A percentile compares a stretch with the other conserved stretches of the same genome.
Conservation (phyloP, 1,284 basidiomycete genomes). For the Naganishia sp. region DNA sequence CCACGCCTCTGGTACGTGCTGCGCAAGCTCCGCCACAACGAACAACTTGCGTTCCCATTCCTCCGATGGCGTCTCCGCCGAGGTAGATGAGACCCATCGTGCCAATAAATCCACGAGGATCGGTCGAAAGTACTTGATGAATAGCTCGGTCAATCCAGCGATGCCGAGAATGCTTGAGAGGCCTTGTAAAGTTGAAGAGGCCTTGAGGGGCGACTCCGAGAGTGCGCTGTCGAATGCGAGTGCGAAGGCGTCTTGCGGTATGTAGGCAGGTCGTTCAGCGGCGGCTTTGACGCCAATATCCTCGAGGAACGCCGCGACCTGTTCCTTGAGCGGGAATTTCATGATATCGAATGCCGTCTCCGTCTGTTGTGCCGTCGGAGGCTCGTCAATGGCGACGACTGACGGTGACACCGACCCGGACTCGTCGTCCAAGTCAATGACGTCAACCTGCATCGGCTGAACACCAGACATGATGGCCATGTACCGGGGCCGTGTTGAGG, state of each 20-base stretch:
- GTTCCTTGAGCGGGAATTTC: conserved; percentile 11
- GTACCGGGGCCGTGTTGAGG: background rate
- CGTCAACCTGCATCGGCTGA: conserved; percentile 30
- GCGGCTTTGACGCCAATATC: conserved; percentile 15
- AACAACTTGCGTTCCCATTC: conserved; percentile 43
- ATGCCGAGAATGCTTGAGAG: conserved; percentile 25
- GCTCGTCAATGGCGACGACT: conserved; percentile 21
- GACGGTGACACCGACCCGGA: conserved; percentile 17
- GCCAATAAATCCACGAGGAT: conserved; percentile 46
- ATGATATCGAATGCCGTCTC: conserved; percentile 2
- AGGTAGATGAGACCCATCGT: conserved; percentile 42
- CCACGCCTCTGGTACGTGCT: conserved; percentile 47
- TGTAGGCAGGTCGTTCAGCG: conserved; percentile 14
- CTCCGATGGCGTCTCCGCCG: conserved; percentile 27
- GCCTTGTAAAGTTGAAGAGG: conserved; percentile 2
- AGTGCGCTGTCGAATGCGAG: conserved; percentile 7
- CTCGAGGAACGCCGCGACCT: conserved; percentile 15
- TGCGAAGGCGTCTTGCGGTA: conserved; percentile 10
- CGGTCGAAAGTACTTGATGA: conserved; percentile 44
- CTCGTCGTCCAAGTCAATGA: conserved; percentile 26
- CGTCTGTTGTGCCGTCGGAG: background rate
- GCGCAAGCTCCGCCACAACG: conserved; percentile 41
- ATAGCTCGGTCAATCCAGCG: conserved; percentile 30
- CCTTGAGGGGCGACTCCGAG: background rate
- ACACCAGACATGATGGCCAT: conserved; percentile 22